These are phyloP conservation scores for Petasospora fabianii DNA, from an alignment of 1,139 yeast species.

Conservation along the genomic window DNA sequence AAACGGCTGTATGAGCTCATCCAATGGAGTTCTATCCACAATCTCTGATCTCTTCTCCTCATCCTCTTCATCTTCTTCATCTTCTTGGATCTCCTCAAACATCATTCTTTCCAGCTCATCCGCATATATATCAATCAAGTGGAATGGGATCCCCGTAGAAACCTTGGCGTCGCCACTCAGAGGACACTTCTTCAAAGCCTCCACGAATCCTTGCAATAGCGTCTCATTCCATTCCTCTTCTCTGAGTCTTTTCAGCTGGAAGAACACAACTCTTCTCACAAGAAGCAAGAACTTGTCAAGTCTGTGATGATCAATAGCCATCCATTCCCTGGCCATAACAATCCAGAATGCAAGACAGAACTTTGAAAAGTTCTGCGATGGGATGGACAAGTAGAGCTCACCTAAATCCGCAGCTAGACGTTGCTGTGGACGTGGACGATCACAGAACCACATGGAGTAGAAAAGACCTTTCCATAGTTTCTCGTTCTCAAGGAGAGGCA, in stretches of 20 bases:
- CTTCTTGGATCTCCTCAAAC: constrained; percentile 41
- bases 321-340: constrained; percentile 81
- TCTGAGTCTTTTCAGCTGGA: constrained; percentile 55
- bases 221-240: constrained; percentile 53
- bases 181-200: constrained; percentile 38
- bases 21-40: constrained; percentile 50
- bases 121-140: constrained; percentile 74
- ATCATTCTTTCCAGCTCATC: constrained; percentile 79
- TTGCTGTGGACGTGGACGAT: constrained; percentile 89
- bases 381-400: constrained; percentile 46
- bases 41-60: constrained; percentile 38
- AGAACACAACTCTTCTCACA: constrained; percentile 71
- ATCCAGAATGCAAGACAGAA: constrained; percentile 82
- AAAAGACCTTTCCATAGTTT: constrained; percentile 94
- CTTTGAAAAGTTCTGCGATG: constrained; percentile 37
- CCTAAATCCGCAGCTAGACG: constrained; percentile 74
- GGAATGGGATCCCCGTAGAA: constrained; percentile 79
- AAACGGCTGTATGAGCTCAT: constrained; percentile 55
- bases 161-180: constrained; percentile 56
- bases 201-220: constrained; percentile 42
- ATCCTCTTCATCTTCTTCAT: constrained; percentile 38
- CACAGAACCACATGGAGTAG: constrained; percentile 95
- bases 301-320: constrained; percentile 77
- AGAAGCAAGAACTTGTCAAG: constrained; percentile 81
- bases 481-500: constrained; percentile 57